Evolutionary conservation across 306 rosid species (phyloP).

Genomic region (Vicia faba): DNA sequence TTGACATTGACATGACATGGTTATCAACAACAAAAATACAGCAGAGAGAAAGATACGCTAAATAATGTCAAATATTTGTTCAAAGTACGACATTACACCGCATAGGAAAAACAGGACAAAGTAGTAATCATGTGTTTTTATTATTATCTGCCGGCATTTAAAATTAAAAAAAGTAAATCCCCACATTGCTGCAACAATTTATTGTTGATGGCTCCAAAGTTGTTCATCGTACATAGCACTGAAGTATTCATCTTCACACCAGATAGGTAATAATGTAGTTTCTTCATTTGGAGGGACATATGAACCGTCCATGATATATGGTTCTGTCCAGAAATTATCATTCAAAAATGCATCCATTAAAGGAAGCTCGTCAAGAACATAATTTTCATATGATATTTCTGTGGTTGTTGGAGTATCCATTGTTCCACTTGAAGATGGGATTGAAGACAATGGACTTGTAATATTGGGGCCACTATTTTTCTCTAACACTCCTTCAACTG

Average conservation of each 20-base stretch:
- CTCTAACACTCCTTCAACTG: neutral
- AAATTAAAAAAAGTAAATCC: too few relatives aligned
- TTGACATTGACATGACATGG: too few relatives aligned
- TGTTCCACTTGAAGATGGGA: neutral
- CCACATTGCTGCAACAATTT: neutral
- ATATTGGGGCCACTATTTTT: neutral
- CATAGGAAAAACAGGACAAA: too few relatives aligned
- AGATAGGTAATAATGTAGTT: neutral
- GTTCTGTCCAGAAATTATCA: slow-evolving; percentile 34
- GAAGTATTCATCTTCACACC: neutral
- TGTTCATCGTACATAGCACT: neutral
- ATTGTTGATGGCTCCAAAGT: neutral
- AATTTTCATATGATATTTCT: neutral
- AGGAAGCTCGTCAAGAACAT: neutral
- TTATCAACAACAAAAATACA: too few relatives aligned
- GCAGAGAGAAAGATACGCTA: too few relatives aligned
- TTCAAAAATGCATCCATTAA: slow-evolving; percentile 1
- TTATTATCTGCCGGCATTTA: too few relatives aligned
- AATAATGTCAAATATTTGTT: too few relatives aligned
- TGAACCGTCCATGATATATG: slow-evolving; percentile 21
- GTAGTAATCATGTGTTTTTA: too few relatives aligned
- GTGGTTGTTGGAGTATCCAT: neutral
- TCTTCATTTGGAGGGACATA: slow-evolving; percentile 19
- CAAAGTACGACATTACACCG: too few relatives aligned
- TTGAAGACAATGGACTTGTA: neutral